Conservation (phyloP, 129 eudicot genomes). For the Lactuca saligna region DNA sequence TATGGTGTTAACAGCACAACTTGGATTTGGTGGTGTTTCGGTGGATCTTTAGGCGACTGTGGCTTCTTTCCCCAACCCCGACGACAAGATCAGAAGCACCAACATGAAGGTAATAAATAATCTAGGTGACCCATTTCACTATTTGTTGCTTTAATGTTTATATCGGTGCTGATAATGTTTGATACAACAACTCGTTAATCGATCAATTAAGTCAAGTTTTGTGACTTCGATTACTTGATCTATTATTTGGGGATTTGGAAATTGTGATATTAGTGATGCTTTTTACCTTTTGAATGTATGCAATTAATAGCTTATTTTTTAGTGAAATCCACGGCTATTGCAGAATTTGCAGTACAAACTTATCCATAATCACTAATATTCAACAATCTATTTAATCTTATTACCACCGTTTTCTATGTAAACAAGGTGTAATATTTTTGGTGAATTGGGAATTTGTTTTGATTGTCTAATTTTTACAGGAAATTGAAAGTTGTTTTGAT, state of each 20-base stretch:
- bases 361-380: no score
- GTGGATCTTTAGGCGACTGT: conserved; percentile 77
- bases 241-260: not conserved
- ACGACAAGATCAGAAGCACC: conserved; percentile 83
- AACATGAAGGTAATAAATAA: conserved; percentile 49
- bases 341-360: not conserved
- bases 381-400: not conserved
- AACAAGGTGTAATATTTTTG: not conserved
- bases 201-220: conserved; percentile 2
- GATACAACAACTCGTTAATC: not conserved
- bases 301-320: conserved; percentile 11
- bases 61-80: conserved; percentile 72
- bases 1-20: no score
- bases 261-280: conserved; percentile 8
- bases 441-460: no score
- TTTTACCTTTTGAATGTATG: conserved; percentile 5
- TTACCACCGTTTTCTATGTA: no score
- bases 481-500: no score
- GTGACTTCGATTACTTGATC: not conserved
- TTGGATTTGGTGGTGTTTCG: conserved; percentile 38
- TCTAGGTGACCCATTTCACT: not conserved
- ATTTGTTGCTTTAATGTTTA: no score
- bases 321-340: not conserved
- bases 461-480: no score
- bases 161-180: not conserved